These are phyloP conservation scores for Xylariaceae sp. DNA, from an alignment of 2,329 filamentous ascomycete species.

Conservation along the genomic window DNA sequence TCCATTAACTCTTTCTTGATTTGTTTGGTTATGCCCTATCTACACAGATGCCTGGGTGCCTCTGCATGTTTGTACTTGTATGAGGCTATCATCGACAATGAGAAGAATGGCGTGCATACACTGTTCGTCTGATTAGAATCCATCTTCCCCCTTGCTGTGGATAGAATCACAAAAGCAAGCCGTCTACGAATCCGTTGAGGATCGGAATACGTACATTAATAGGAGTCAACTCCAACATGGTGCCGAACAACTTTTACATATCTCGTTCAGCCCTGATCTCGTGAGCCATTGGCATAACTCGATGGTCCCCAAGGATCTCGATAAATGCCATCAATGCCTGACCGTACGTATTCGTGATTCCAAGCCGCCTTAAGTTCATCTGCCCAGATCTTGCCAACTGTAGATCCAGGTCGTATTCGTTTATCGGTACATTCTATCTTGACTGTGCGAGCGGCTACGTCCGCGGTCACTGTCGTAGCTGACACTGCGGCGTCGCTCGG, in stretches of 20 bases:
- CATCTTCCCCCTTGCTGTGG: neutral
- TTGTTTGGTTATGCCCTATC: neutral
- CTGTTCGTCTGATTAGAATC: slow-evolving; percentile 12
- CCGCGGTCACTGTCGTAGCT: slow-evolving; percentile 43
- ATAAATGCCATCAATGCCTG: slow-evolving; percentile 1
- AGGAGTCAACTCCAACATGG: slow-evolving; percentile 1
- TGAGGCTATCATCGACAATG: slow-evolving; percentile 5
- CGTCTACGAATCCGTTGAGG: slow-evolving; percentile 5
- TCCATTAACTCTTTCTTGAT: neutral
- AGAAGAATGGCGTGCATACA: neutral
- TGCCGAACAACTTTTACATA: neutral
- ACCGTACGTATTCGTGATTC: slow-evolving; percentile 7
- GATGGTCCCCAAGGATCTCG: neutral
- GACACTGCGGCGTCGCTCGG: slow-evolving; percentile 42
- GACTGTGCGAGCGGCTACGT: slow-evolving; percentile 38
- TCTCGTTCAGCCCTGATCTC: neutral
- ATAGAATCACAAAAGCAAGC: slow-evolving; percentile 2
- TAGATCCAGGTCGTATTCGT: neutral
- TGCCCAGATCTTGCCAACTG: neutral
- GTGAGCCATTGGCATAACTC: slow-evolving; percentile 3
- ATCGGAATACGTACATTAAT: slow-evolving; percentile 15
- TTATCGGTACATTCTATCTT: slow-evolving; percentile 35
- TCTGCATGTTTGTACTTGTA: neutral
- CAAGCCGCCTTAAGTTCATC: neutral
- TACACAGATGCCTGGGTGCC: neutral